Base-by-base conservation (phyloP, 2,329 filamentous ascomycete species). In the Colletotrichum liriopes region DNA sequence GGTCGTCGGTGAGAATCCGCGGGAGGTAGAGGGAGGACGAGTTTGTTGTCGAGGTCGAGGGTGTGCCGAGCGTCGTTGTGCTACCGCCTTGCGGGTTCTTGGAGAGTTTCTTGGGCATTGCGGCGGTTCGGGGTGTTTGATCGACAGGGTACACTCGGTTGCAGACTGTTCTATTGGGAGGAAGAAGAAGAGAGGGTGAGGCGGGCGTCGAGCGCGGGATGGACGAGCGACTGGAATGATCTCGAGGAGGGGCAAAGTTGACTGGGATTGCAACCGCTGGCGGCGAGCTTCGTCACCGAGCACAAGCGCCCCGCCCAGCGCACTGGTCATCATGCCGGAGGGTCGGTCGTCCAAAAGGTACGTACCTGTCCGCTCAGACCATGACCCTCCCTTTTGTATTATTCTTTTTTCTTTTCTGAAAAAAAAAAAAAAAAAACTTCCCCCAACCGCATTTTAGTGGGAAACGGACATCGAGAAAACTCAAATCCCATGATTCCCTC, bases 1-100 rank as follows among this genome's bases (percentile, higher is more conserved):
- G 88, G 52, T 90, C 82, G 81, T 89, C 86, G 75, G 80, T 78
- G 47, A 90, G 85, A 76, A 86, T 84, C 29, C 79, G 43, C 5
- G 86, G 86, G 37, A 83, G 78, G 59, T 73, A 56, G 65, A 70
- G 70, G 65, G 75, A 71, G 60, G 76, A 66, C 62, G 76, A 72
- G 61, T 76, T 67, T 14, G 76, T 55, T 7, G 78, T 70, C 12
- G 78, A 75, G 65, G 74, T 62, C 26, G 76, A 71, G 6, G 76
- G 60, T 5, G 77, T 70, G n/a, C 74, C 74, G 66, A 75, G 77
- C 59, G 75, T 75, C 52, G 77, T 79, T 20, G 77, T 76, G 71
- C 74, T 75, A 5, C 68, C 52, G 37, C 62, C 65, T 16, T 65
- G 67, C 43, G 62, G 65, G 39, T 52, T 51, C 52, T 80, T 82